Evolutionary conservation across 2,329 filamentous ascomycete genomes (phyloP).

Genomic region (Passalora sequoiae): DNA sequence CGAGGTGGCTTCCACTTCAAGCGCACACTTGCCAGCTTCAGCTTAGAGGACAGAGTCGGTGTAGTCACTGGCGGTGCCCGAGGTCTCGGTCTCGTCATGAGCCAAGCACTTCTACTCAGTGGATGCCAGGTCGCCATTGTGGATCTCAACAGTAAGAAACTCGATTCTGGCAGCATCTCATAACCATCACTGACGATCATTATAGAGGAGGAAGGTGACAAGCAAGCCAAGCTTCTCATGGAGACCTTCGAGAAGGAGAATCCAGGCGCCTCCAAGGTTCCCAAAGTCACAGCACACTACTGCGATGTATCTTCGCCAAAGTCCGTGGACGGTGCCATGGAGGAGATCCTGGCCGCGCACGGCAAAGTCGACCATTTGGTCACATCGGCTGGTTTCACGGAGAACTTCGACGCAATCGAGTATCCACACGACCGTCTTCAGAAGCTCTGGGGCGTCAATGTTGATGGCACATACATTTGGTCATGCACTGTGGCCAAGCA

Average conservation of each 20-base stretch:
- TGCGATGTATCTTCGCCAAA: constrained; percentile 77
- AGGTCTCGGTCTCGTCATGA: constrained; percentile 87
- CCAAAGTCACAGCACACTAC: constrained; percentile 84
- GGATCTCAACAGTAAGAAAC: constrained; percentile 77
- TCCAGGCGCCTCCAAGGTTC: constrained; percentile 66
- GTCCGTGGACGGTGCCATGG: constrained; percentile 69
- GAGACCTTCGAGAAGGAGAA: constrained; percentile 74
- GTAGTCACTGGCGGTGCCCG: constrained; percentile 87
- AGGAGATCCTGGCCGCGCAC: constrained; percentile 63
- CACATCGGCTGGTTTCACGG: constrained; percentile 92
- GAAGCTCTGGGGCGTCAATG: constrained; percentile 92
- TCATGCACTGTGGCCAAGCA: constrained; percentile 80
- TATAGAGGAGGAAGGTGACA: constrained; percentile 74
- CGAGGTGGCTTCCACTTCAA: constrained; percentile 77
- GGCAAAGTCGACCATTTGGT: constrained; percentile 86
- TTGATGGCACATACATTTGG: constrained; percentile 87
- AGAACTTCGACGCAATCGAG: constrained; percentile 87
- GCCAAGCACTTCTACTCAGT: constrained; percentile 80
- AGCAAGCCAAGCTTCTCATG: constrained; percentile 68
- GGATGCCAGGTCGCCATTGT: constrained; percentile 88
- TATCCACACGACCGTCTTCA: constrained; percentile 89
- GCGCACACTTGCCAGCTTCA: constrained; percentile 79
- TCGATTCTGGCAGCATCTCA: neutral
- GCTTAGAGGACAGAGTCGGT: constrained; percentile 74
- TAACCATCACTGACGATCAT: constrained; percentile 3